These are phyloP conservation scores for Ogataea chonburiensis DNA, from an alignment of 805 yeast species.

Conservation along the genomic window DNA sequence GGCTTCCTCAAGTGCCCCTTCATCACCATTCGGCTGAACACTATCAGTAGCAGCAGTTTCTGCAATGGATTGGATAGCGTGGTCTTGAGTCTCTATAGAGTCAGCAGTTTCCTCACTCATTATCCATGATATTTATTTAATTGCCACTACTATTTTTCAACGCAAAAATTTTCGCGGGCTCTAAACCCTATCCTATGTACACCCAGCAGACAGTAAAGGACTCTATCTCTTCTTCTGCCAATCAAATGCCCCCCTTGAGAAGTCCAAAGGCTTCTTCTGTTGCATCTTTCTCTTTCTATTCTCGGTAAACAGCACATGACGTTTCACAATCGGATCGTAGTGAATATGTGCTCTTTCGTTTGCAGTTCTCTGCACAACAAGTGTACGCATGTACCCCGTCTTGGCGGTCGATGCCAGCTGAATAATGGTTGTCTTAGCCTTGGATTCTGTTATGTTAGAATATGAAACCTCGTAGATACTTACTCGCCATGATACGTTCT, in stretches of 20 bases:
- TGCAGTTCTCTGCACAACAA: conserved; percentile 78
- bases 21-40: not conserved
- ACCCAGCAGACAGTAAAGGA: not conserved
- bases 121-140: conserved; percentile 9
- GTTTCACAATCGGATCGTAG: conserved; percentile 83
- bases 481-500: conserved; percentile 25
- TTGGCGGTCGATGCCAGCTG: conserved; percentile 86
- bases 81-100: conserved; percentile 1
- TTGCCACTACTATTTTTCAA: conserved; percentile 12
- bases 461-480: conserved; percentile 2
- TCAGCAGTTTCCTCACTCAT: conserved; percentile 10
- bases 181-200: conserved; percentile 10
- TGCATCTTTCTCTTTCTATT: conserved; percentile 78
- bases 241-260: conserved; percentile 42
- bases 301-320: conserved; percentile 90
- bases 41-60: not conserved
- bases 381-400: conserved; percentile 83
- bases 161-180: conserved; percentile 16
- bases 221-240: conserved; percentile 35
- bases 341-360: conserved; percentile 77
- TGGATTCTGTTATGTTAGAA: conserved; percentile 45
- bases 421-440: conserved; percentile 77
- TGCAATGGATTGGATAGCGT: not conserved
- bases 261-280: conserved; percentile 48
- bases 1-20: conserved; percentile 9